Conservation (phyloP, 768 basidiomycete genomes). For the Jaapia argillacea region DNA sequence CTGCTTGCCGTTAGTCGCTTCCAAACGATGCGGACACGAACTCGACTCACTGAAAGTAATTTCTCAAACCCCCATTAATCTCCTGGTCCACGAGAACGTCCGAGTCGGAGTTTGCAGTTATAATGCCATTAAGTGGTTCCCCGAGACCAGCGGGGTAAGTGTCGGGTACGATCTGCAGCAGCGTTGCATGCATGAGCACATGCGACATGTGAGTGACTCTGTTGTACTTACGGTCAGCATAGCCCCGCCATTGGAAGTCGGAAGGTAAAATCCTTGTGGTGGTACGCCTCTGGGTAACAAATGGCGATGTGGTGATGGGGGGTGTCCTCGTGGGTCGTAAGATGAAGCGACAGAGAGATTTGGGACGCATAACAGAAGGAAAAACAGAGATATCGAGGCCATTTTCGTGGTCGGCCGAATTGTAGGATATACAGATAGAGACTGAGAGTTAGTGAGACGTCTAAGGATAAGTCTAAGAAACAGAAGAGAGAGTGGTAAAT, state of each 20-base stretch:
- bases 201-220: slow-evolving; percentile 1
- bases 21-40: background rate
- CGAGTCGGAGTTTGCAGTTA: slow-evolving; percentile 67
- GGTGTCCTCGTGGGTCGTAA: slow-evolving; percentile 4
- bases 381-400: slow-evolving; percentile 15
- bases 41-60: slow-evolving; percentile 65
- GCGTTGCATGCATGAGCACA: slow-evolving; percentile 1
- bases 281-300: slow-evolving; percentile 23
- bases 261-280: slow-evolving; percentile 49
- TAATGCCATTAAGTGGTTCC: slow-evolving; percentile 79
- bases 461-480: no score
- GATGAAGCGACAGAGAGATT: slow-evolving; percentile 11
- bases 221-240: slow-evolving; percentile 56
- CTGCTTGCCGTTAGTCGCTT: slow-evolving; percentile 21
- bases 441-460: no score
- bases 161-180: slow-evolving; percentile 33
- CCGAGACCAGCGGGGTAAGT: slow-evolving; percentile 69
- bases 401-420: no score
- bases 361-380: slow-evolving; percentile 23
- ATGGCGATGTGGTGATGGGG: slow-evolving; percentile 14
- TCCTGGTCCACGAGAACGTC: slow-evolving; percentile 53
- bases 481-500: no score
- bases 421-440: no score
- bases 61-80: slow-evolving; percentile 63
- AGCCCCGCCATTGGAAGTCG: slow-evolving; percentile 45